Evolutionary conservation across 768 basidiomycete species (phyloP).

Genomic region (Strobilomyces dryophilus): DNA sequence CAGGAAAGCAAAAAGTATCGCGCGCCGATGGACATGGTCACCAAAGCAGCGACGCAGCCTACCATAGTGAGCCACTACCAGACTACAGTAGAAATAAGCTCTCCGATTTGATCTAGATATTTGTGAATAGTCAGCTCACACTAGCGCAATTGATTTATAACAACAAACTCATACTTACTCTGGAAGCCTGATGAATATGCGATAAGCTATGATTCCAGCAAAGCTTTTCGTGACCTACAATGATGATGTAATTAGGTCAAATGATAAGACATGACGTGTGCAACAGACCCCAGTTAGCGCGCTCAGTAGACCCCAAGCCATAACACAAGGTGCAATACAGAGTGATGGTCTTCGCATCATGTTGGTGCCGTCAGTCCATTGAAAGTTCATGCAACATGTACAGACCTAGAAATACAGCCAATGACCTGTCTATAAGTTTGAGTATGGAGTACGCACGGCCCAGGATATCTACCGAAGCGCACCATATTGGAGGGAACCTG

Average conservation of each 20-base stretch:
- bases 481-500: constrained; percentile 70
- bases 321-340: constrained; percentile 57
- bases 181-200: too few species aligned
- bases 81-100: constrained; percentile 53
- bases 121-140: background rate
- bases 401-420: constrained; percentile 49
- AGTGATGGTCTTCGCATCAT: constrained; percentile 47
- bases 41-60: constrained; percentile 55
- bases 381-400: background rate
- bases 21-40: constrained; percentile 3
- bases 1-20: background rate
- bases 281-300: constrained; percentile 53
- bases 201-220: constrained; percentile 50
- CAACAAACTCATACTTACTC: too few species aligned
- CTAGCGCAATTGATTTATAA: too few species aligned
- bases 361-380: background rate
- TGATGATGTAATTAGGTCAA: background rate
- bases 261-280: background rate
- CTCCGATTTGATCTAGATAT: constrained; percentile 49
- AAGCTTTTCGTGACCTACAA: constrained; percentile 50
- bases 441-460: background rate
- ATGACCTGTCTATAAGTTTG: constrained; percentile 38
- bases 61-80: constrained; percentile 59
- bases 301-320: constrained; percentile 61
- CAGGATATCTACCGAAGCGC: constrained; percentile 2